Conservation (phyloP, 768 basidiomycete species). For the Phylloporus sp. region DNA sequence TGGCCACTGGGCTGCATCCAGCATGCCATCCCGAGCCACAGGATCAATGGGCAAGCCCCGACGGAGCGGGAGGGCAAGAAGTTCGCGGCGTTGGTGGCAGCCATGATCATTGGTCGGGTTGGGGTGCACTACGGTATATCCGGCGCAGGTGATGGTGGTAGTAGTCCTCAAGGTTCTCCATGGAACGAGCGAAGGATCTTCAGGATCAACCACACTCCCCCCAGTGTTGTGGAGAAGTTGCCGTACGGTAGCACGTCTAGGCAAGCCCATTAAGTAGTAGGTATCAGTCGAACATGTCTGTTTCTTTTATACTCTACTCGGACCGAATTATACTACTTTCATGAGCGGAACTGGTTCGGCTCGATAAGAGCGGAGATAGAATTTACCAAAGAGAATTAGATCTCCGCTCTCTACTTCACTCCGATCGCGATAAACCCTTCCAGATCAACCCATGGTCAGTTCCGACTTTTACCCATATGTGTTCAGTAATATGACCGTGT, state of each 20-base stretch:
- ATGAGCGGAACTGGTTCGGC: background rate
- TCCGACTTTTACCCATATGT: background rate
- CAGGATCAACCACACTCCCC: background rate
- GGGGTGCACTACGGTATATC: constrained; percentile 24
- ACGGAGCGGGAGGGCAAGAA: constrained; percentile 49
- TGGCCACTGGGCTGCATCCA: no score
- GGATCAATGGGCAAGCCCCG: constrained; percentile 33
- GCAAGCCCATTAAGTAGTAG: constrained; percentile 6
- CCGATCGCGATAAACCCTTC: background rate
- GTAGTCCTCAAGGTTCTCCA: constrained; percentile 35
- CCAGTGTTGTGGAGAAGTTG: background rate
- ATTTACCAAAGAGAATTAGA: background rate
- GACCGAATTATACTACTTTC: background rate
- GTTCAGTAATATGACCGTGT: background rate
- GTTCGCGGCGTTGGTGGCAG: constrained; percentile 47
- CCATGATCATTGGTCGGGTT: constrained; percentile 37
- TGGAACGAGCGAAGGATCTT: constrained; percentile 34
- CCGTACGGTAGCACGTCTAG: constrained; percentile 7
- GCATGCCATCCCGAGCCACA: no score
- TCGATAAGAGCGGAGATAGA: background rate
- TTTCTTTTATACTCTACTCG: no score
- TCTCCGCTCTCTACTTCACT: constrained; percentile 5
- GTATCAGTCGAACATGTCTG: no score
- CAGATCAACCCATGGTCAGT: constrained; percentile 13
- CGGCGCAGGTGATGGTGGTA: background rate